phyloP scores from a whole-genome alignment of 352 stramenopile genomes.

The Pythium sukuiense region DNA sequence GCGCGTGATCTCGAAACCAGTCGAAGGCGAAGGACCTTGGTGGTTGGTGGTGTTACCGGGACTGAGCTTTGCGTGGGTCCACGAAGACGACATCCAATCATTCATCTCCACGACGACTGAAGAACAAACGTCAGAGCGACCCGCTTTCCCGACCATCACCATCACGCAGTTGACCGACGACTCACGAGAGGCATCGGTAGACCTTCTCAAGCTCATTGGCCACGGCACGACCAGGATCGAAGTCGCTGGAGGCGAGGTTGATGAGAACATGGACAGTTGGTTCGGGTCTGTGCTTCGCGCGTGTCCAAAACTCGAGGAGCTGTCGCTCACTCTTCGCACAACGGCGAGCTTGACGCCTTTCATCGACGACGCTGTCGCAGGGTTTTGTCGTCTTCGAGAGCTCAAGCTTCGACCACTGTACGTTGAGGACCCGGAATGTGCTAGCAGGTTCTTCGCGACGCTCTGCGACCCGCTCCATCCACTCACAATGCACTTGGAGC shows the following conservation, averaged over 20 bases:
- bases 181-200: neutral
- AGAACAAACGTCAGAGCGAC: neutral
- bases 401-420: neutral
- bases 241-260: neutral
- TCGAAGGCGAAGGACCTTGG: neutral
- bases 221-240: neutral
- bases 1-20: neutral
- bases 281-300: neutral
- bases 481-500: neutral
- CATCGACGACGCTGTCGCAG: neutral
- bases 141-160: neutral
- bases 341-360: neutral
- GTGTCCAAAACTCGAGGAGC: neutral
- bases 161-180: neutral
- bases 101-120: neutral
- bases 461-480: neutral
- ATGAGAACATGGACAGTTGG: neutral
- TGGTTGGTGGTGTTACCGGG: neutral
- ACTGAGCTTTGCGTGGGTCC: neutral
- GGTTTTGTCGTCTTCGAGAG: neutral
- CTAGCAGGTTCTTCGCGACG: neutral
- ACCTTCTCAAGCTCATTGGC: neutral
- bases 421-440: neutral
- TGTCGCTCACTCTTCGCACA: neutral
- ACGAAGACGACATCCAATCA: neutral